Evolutionary conservation across 768 basidiomycete genomes (phyloP).

Genomic region (Nevesoporus exiguus): DNA sequence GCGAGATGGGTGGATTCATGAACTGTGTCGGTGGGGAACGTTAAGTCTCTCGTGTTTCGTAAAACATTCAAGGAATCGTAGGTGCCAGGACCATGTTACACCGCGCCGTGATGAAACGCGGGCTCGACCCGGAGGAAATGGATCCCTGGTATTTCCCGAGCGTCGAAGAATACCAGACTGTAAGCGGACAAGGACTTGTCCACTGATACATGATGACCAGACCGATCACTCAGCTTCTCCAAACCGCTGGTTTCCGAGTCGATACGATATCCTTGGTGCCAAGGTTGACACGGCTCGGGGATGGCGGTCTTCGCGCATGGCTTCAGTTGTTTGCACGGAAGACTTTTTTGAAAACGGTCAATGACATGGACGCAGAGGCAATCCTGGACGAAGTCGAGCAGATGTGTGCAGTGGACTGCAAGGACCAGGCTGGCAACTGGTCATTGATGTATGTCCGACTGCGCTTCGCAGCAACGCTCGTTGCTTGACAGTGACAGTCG

Average conservation of each 20-base stretch:
- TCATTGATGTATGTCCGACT: conserved; percentile 70
- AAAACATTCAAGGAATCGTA: conserved; percentile 24
- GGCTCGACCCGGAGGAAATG: conserved; percentile 52
- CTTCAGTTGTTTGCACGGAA: conserved; percentile 59
- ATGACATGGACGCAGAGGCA: conserved; percentile 50
- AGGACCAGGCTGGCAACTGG: conserved; percentile 61
- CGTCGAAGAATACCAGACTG: conserved; percentile 58
- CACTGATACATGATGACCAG: conserved; percentile 5
- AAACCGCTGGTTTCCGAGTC: conserved; percentile 53
- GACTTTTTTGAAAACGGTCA: conserved; percentile 54
- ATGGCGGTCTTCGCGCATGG: conserved; percentile 59
- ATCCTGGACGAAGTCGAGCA: conserved; percentile 64
- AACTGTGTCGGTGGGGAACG: conserved; percentile 57
- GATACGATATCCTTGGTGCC: conserved; percentile 53
- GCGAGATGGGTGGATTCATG: conserved; percentile 75
- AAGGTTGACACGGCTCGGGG: conserved; percentile 48
- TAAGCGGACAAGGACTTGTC: conserved; percentile 25
- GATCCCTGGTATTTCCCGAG: conserved; percentile 91
- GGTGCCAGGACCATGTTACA: conserved; percentile 62
- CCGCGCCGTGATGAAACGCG: conserved; percentile 45
- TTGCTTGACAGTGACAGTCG: conserved; percentile 18
- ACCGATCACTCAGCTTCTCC: conserved; percentile 60
- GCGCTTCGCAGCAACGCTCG: conserved; percentile 54
- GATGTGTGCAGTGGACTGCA: conserved; percentile 52
- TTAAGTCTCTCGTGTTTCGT: neutral